Conservation (phyloP, 495 filamentous ascomycete genomes). For the Geoglossum glabrum region DNA sequence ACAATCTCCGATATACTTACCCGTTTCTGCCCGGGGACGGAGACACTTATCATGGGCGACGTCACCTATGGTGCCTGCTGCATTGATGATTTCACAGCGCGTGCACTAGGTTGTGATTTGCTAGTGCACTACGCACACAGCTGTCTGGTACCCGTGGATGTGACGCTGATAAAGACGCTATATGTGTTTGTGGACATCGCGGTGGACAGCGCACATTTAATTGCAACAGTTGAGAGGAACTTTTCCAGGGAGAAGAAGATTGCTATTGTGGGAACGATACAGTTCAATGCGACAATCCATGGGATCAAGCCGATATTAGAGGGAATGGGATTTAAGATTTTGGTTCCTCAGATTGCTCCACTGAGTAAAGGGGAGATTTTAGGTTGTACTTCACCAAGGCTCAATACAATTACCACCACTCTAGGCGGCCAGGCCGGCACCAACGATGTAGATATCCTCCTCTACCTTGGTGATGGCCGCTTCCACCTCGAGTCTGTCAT, state of each 20-base stretch:
- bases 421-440: slow-evolving; percentile 20
- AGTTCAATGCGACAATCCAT: slow-evolving; percentile 95
- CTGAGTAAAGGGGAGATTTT: slow-evolving; percentile 87
- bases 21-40: slow-evolving; percentile 74
- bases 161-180: slow-evolving; percentile 84
- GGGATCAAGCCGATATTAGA: slow-evolving; percentile 55
- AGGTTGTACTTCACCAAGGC: slow-evolving; percentile 76
- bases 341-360: slow-evolving; percentile 85
- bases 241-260: slow-evolving; percentile 68
- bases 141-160: slow-evolving; percentile 87
- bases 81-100: slow-evolving; percentile 94
- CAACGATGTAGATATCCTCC: slow-evolving; percentile 46
- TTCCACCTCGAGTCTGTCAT: slow-evolving; percentile 97
- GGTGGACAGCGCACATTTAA: slow-evolving; percentile 74
- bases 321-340: slow-evolving; percentile 55
- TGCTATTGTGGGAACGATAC: slow-evolving; percentile 89
- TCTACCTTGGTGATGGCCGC: slow-evolving; percentile 88
- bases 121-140: slow-evolving; percentile 95
- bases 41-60: slow-evolving; percentile 96
- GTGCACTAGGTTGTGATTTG: slow-evolving; percentile 83
- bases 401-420: slow-evolving; percentile 19
- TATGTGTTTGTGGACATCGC: slow-evolving; percentile 98
- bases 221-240: slow-evolving; percentile 75
- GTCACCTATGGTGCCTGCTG: slow-evolving; percentile 98
- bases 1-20: slow-evolving; percentile 95